A percentile compares a stretch with the other conserved stretches of the same genome.
phyloP scores from a whole-genome alignment of 2,329 filamentous ascomycete genomes.

The Talaromyces albobiverticillius region DNA sequence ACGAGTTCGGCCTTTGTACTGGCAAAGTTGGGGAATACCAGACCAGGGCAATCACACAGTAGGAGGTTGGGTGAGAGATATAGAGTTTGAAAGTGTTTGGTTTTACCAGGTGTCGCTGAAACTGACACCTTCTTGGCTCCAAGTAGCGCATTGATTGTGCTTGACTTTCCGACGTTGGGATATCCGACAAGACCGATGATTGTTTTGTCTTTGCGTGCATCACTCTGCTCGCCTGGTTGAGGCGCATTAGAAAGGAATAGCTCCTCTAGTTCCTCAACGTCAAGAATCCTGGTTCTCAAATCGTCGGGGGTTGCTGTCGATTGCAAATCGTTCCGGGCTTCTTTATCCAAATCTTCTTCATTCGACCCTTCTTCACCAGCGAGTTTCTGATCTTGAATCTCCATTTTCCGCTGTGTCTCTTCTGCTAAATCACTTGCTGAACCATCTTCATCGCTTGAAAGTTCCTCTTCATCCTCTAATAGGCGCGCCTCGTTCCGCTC shows the following conservation, averaged over 20 bases:
- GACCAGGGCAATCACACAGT: conserved; percentile 95
- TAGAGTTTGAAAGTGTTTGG: conserved; percentile 98
- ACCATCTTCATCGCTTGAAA: conserved; percentile 29
- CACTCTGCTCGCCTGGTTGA: conserved; percentile 43
- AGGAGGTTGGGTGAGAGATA: conserved; percentile 86
- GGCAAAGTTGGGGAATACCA: conserved; percentile 97
- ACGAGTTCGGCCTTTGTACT: conserved; percentile 95
- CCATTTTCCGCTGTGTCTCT: conserved; percentile 44
- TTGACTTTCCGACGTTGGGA: conserved; percentile 98
- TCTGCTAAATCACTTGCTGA: conserved; percentile 48
- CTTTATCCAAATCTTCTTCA: conserved; percentile 30
- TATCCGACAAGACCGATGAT: conserved; percentile 94
- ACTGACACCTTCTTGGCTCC: conserved; percentile 98
- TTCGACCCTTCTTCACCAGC: conserved; percentile 30
- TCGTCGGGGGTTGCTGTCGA: conserved; percentile 37
- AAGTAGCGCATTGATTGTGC: conserved; percentile 97
- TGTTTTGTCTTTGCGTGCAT: conserved; percentile 58
- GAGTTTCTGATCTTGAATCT: conserved; percentile 41
- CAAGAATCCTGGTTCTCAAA: conserved; percentile 69
- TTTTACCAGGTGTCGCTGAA: conserved; percentile 95
- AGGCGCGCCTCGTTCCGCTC: conserved; percentile 75
- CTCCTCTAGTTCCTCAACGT: conserved; percentile 86
- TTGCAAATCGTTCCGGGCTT: conserved; percentile 32
- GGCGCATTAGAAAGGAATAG: conserved; percentile 78
- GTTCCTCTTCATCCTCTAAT: conserved; percentile 45